A percentile compares a stretch with the other conserved stretches of the same genome.
Conservation (phyloP, 768 basidiomycete genomes). For the Phlebiopsis gigantea region DNA sequence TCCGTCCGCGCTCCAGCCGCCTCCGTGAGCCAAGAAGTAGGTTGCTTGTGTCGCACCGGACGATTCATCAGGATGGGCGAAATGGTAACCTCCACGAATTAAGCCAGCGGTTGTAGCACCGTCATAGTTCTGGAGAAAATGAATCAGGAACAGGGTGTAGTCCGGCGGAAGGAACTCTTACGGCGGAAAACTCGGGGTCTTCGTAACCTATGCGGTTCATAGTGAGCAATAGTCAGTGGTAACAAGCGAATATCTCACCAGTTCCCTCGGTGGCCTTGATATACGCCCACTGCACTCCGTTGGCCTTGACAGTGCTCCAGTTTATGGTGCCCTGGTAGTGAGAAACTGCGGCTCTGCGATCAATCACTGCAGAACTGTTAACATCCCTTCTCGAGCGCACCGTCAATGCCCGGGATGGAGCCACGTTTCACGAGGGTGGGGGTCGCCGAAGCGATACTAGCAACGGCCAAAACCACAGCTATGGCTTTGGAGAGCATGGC, state of each 20-base stretch:
- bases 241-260: slow-evolving; percentile 23
- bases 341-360: slow-evolving; percentile 37
- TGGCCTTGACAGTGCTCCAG: slow-evolving; percentile 46
- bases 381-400: not conserved
- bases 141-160: not conserved
- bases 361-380: not conserved
- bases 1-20: slow-evolving; percentile 51
- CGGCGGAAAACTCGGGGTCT: slow-evolving; percentile 36
- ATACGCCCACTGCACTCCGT: slow-evolving; percentile 50
- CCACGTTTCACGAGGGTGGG: slow-evolving; percentile 10
- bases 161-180: not conserved
- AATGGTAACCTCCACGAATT: slow-evolving; percentile 59
- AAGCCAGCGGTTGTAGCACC: slow-evolving; percentile 52
- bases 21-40: slow-evolving; percentile 55
- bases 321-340: slow-evolving; percentile 42
- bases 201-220: slow-evolving; percentile 27
- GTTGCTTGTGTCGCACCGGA: slow-evolving; percentile 55
- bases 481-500: slow-evolving; percentile 3
- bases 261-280: slow-evolving; percentile 69
- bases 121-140: slow-evolving; percentile 34
- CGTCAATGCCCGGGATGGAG: slow-evolving; percentile 10
- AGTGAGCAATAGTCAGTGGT: not conserved
- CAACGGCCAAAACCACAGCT: slow-evolving; percentile 1
- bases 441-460: slow-evolving; percentile 4
- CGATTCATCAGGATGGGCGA: slow-evolving; percentile 48